phyloP scores from a whole-genome alignment of 352 stramenopile species.

The Globisporangium orthogonon region DNA sequence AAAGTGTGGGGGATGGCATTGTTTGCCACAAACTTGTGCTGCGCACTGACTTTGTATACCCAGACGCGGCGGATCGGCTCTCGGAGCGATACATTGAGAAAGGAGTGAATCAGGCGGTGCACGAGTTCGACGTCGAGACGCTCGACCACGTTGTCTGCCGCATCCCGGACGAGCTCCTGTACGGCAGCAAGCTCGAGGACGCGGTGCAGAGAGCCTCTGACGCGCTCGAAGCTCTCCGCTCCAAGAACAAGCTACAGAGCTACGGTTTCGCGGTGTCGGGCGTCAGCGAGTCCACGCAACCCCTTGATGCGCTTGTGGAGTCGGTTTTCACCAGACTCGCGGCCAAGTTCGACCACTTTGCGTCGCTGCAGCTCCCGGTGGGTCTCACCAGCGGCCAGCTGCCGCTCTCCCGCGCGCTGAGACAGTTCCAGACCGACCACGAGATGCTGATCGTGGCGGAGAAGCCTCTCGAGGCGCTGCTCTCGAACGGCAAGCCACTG shows the following conservation, averaged over 20 bases:
- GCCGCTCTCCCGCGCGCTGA: slow-evolving; percentile 25
- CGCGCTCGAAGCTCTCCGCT: slow-evolving; percentile 31
- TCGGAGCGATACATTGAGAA: slow-evolving; percentile 31
- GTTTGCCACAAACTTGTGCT: not conserved
- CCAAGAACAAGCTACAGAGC: slow-evolving; percentile 45
- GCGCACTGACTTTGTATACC: too few relatives aligned
- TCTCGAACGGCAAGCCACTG: slow-evolving; percentile 67
- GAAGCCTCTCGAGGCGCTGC: slow-evolving; percentile 45
- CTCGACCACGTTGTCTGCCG: slow-evolving; percentile 60
- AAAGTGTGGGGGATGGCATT: not conserved
- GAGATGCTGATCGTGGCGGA: slow-evolving; percentile 60
- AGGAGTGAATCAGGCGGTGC: slow-evolving; percentile 38
- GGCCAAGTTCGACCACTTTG: slow-evolving; percentile 36
- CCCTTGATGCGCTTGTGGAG: slow-evolving; percentile 36
- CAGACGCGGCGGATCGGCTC: slow-evolving; percentile 30
- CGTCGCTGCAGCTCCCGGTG: slow-evolving; percentile 56
- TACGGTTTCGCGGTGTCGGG: slow-evolving; percentile 46
- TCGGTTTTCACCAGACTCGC: slow-evolving; percentile 34
- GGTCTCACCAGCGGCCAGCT: slow-evolving; percentile 30
- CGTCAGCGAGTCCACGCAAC: slow-evolving; percentile 10
- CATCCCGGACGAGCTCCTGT: slow-evolving; percentile 47
- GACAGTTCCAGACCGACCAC: slow-evolving; percentile 35
- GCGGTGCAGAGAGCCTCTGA: slow-evolving; percentile 26
- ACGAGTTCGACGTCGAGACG: slow-evolving; percentile 49
- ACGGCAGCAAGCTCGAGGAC: slow-evolving; percentile 20